phyloP scores from a whole-genome alignment of 106 monocot species.

The Dactylorhiza incarnata region DNA sequence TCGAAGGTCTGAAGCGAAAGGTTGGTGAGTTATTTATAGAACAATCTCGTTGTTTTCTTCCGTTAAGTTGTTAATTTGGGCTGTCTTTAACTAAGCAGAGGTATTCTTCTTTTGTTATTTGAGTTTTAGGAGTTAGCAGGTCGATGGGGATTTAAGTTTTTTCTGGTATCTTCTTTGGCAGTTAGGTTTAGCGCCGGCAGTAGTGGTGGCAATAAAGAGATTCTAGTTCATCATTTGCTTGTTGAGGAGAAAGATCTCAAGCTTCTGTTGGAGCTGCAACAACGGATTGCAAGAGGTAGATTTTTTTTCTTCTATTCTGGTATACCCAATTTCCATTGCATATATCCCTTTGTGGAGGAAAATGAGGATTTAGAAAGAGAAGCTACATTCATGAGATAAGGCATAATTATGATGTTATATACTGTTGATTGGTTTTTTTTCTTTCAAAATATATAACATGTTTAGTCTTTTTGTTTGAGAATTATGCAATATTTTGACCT shows the following conservation, averaged over 20 bases:
- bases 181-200: conserved; percentile 43
- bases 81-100: too few species aligned
- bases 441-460: not conserved
- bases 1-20: conserved; percentile 25
- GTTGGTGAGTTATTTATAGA: conserved; percentile 12
- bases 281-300: conserved; percentile 57
- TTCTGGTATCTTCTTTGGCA: conserved; percentile 9
- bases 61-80: not conserved
- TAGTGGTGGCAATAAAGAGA: conserved; percentile 49
- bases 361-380: too few species aligned
- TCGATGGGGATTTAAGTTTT: not conserved
- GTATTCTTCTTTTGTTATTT: not conserved
- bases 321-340: not conserved
- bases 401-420: too few species aligned
- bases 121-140: not conserved
- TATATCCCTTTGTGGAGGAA: not conserved
- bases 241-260: conserved; percentile 64
- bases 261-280: conserved; percentile 66
- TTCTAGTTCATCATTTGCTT: conserved; percentile 90
- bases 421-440: not conserved
- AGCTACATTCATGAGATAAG: too few species aligned
- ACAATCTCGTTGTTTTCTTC: not conserved
- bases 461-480: not conserved
- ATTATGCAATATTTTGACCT: not conserved
- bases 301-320: not conserved